Evolutionary conservation across 768 basidiomycete species (phyloP).

Genomic region (Panus rudis): DNA sequence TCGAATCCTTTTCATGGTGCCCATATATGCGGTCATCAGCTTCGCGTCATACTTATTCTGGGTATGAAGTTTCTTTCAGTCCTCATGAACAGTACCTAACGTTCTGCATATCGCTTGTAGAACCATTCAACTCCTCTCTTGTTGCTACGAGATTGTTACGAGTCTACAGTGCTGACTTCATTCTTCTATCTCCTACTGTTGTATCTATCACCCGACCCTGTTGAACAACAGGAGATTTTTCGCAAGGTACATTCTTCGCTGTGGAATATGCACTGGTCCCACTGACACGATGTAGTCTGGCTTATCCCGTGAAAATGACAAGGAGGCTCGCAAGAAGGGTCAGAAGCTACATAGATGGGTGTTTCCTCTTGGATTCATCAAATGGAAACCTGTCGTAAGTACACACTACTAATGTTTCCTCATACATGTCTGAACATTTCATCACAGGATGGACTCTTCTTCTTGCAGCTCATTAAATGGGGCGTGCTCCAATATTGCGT

Average conservation of each 20-base stretch:
- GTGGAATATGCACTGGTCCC: neutral
- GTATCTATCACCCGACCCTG: conserved; percentile 58
- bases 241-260: conserved; percentile 27
- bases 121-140: conserved; percentile 64
- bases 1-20: conserved; percentile 72
- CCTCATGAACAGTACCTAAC: neutral
- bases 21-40: conserved; percentile 64
- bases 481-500: conserved; percentile 70
- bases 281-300: conserved; percentile 26
- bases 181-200: conserved; percentile 75
- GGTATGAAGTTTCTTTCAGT: conserved; percentile 29
- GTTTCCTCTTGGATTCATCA: conserved; percentile 58
- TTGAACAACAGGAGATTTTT: conserved; percentile 57
- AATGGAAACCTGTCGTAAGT: conserved; percentile 53
- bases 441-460: conserved; percentile 55
- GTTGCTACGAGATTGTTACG: conserved; percentile 67
- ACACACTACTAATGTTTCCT: neutral
- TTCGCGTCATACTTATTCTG: conserved; percentile 67
- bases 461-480: conserved; percentile 72
- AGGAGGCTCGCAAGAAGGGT: conserved; percentile 33
- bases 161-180: conserved; percentile 65
- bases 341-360: conserved; percentile 53
- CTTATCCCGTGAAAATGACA: conserved; percentile 50
- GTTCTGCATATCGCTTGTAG: conserved; percentile 23
- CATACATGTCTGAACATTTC: neutral